Percentiles rank a stretch among this genome's conserved stretches.
phyloP scores from a whole-genome alignment of 179 eudicot species.

The Monotropa hypopitys region DNA sequence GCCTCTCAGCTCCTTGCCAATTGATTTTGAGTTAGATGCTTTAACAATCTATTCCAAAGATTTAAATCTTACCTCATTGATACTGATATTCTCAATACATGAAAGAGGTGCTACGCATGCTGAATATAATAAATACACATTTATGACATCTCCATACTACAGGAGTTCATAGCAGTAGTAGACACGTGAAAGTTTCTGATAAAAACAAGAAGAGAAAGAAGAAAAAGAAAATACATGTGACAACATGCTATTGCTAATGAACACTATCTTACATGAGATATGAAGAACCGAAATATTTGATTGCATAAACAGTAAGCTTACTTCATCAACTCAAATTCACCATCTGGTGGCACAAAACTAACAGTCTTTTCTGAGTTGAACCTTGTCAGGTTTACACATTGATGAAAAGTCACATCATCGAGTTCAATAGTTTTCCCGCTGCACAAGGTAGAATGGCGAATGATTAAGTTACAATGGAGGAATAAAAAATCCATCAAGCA shows the following conservation, averaged over 20 bases:
- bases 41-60: no score
- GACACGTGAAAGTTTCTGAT: background rate
- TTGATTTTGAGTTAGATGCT: no score
- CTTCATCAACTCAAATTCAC: constrained; percentile 99
- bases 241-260: background rate
- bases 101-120: background rate
- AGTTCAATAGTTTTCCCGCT: constrained; percentile 95
- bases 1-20: no score
- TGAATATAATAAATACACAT: background rate
- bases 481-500: constrained; percentile 1
- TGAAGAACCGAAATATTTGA: background rate
- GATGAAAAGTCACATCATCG: constrained; percentile 98
- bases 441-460: constrained; percentile 16
- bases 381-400: constrained; percentile 94
- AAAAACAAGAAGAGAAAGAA: background rate
- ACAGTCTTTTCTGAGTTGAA: constrained; percentile 98
- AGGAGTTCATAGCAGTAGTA: background rate
- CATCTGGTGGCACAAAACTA: constrained; percentile 99
- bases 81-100: background rate
- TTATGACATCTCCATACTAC: background rate
- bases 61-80: background rate
- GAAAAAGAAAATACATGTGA: background rate
- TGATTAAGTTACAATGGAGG: constrained; percentile 5
- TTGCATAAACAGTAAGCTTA: constrained; percentile 26
- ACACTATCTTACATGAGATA: background rate